A percentile compares a stretch with the other conserved stretches of the same genome.
Conservation (phyloP, 345 rosid genomes). For the Dovyalis caffra region DNA sequence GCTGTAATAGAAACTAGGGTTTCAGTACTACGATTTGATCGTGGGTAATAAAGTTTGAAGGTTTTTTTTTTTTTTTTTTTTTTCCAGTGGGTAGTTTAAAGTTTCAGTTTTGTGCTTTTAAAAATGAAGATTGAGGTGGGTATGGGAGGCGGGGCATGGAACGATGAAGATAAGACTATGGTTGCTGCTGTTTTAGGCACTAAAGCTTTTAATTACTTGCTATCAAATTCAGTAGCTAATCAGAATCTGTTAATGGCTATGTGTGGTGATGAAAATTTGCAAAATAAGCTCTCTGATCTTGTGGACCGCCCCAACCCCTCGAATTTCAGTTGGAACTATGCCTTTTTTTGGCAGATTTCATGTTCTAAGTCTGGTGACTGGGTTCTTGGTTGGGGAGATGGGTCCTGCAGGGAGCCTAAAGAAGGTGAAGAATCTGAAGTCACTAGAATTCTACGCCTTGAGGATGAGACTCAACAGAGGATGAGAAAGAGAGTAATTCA, state of each 20-base stretch:
- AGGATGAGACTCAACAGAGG: conserved; percentile 67
- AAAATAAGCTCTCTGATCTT: conserved; percentile 85
- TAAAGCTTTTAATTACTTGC: conserved; percentile 68
- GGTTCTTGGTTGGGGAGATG: conserved; percentile 99
- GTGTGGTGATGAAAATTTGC: conserved; percentile 68
- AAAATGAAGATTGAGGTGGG: conserved; percentile 56
- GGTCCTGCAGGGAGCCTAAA: conserved; percentile 86
- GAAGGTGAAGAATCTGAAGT: conserved; percentile 69
- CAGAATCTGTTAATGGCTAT: conserved; percentile 58
- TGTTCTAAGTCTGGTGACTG: conserved; percentile 77
- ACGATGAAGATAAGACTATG: conserved; percentile 71
- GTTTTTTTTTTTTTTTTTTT: background rate
- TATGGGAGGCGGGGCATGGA: conserved; percentile 62
- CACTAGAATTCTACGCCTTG: conserved; percentile 33
- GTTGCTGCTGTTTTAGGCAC: conserved; percentile 73
- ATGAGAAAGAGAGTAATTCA: conserved; percentile 89
- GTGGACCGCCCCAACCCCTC: conserved; percentile 72
- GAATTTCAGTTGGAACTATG: conserved; percentile 95
- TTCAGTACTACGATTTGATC: conserved; percentile 16
- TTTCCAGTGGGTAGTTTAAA: background rate
- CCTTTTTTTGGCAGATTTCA: conserved; percentile 93
- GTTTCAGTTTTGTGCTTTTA: conserved; percentile 7
- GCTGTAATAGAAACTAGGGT: background rate
- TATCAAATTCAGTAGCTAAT: conserved; percentile 61
- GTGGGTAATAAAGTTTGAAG: conserved; percentile 12